These are phyloP conservation scores for Penicillium psychrosexuale DNA, from an alignment of 2,329 filamentous ascomycete species.

Conservation along the genomic window DNA sequence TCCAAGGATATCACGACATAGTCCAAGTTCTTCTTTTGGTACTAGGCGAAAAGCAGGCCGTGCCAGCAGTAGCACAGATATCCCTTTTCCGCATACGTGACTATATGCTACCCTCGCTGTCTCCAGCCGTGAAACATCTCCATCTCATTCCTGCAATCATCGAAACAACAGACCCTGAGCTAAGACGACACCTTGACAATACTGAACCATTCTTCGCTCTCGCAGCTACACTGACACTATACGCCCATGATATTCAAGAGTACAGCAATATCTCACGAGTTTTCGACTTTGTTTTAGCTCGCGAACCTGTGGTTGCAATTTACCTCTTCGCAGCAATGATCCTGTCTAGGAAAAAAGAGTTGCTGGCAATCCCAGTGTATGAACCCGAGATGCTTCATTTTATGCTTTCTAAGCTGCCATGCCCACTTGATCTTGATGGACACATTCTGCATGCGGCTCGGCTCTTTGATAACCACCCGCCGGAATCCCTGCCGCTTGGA, in stretches of 20 bases:
- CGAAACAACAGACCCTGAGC: conserved; percentile 63
- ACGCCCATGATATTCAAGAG: conserved; percentile 89
- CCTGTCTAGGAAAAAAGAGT: conserved; percentile 72
- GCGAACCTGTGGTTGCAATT: conserved; percentile 80
- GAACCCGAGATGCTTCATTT: conserved; percentile 92
- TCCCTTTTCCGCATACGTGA: conserved; percentile 89
- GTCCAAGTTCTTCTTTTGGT: conserved; percentile 92
- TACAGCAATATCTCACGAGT: conserved; percentile 85
- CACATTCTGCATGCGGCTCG: conserved; percentile 65
- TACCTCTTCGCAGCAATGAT: conserved; percentile 93
- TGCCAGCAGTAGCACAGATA: conserved; percentile 69
- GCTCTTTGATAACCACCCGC: conserved; percentile 67
- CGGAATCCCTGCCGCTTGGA: conserved; percentile 60
- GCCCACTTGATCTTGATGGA: conserved; percentile 73
- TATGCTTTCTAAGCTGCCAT: conserved; percentile 80
- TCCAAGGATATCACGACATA: conserved; percentile 98
- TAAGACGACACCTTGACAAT: conserved; percentile 71
- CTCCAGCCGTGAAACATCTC: conserved; percentile 80
- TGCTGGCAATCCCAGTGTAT: conserved; percentile 77
- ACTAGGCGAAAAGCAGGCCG: conserved; percentile 61
- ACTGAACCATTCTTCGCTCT: conserved; percentile 90
- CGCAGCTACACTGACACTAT: conserved; percentile 90
- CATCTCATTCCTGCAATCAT: conserved; percentile 81
- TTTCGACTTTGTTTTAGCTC: conserved; percentile 87
- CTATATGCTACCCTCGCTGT: conserved; percentile 90